phyloP scores from a whole-genome alignment of 805 yeast genomes.

The Candida suzukii region DNA sequence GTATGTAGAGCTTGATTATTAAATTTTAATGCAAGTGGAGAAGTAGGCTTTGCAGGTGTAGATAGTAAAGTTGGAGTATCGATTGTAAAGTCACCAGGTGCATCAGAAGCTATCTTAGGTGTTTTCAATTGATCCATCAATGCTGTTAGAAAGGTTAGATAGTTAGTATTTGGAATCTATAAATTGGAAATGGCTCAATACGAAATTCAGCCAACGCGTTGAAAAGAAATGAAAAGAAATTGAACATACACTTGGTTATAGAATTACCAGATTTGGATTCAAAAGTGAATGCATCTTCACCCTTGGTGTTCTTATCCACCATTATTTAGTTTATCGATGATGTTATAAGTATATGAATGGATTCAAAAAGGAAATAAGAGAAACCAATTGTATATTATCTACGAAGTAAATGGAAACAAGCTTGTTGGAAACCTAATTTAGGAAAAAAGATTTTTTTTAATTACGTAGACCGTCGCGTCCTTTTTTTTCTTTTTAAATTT shows the following conservation, averaged over 20 bases:
- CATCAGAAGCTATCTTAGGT: not conserved
- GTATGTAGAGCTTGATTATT: not conserved
- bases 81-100: not conserved
- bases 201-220: not conserved
- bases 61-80: not conserved
- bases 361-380: too few species aligned
- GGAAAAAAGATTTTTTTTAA: too few species aligned
- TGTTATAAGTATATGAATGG: too few species aligned
- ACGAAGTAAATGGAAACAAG: too few species aligned
- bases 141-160: not conserved
- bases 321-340: too few species aligned
- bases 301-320: too few species aligned
- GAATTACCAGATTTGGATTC: not conserved
- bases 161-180: not conserved
- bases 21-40: conserved; percentile 15
- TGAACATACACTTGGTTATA: not conserved
- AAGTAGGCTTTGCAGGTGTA: conserved; percentile 20
- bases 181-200: too few species aligned
- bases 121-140: not conserved
- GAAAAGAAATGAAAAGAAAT: not conserved
- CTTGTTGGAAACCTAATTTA: too few species aligned
- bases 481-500: too few species aligned
- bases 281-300: not conserved
- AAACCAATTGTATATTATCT: too few species aligned
- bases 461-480: too few species aligned